Base-by-base conservation (phyloP, 495 filamentous ascomycete species). In the Penicillium maclennaniae region DNA sequence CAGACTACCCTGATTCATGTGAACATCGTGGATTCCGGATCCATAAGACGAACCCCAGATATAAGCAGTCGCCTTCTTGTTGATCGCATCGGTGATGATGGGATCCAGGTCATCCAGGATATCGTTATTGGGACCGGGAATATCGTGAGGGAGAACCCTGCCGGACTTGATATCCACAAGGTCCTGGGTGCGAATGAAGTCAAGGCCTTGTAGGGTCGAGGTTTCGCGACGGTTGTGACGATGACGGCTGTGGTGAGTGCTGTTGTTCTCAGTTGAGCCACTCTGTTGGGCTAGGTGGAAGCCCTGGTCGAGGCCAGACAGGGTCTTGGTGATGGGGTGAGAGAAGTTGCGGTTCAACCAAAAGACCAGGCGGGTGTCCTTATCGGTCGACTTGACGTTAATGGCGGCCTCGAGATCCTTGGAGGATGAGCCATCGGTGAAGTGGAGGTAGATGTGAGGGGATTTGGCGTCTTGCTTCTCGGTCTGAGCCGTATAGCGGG, bases 1-100 rank as follows among this genome's bases (percentile, higher is more conserved):
- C 34, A 59, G 45, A 56, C 62, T 72, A 28, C 72, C 70, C 58
- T 75, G 72, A 53, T 75, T 75, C 72, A 74, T 72, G 53, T 75
- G 72, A 3, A 75, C 54, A 54, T 75, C 65, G 53, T 75, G 72
- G 28, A 75, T 75, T 3, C 69, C 71, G 15, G 62, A 47, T 38
- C 61, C 62, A 53, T 63, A 73, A 7, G 62, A 66, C 9, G 66
- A 63, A 1, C 70, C 70, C 16, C 55, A 69, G 31, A 75, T 63
- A 48, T 68, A 75, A 25, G 64, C 53, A 3, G 57, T 65, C 8
- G 70, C 67, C 31, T 68, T 65, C 16, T 58, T 9, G 44, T 58
- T 62, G 47, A 75, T 66, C 4, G 69, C 69, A 26, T 62, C 55
- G 9, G 55, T 56, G 1, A 75, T 47, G 38, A 73, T 67, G 12